These are phyloP conservation scores for Phallus indusiatus DNA, from an alignment of 768 basidiomycete species.

Conservation along the genomic window DNA sequence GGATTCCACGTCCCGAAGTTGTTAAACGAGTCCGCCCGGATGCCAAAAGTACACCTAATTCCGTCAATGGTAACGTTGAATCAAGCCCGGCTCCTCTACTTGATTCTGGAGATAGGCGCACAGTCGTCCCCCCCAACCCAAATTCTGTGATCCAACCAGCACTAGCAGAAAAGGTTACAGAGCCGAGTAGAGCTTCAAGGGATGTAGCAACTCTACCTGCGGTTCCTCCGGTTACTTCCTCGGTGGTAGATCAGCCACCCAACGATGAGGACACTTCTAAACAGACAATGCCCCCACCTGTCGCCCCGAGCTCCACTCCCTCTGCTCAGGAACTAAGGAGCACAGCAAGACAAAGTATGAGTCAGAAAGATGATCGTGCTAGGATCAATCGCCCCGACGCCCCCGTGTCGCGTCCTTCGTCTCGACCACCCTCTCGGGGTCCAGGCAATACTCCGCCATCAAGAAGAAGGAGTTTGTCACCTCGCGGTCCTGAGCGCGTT, in stretches of 20 bases:
- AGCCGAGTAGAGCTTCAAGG: constrained; percentile 24
- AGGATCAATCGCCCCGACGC: constrained; percentile 20
- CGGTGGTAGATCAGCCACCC: constrained; percentile 11
- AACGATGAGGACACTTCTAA: constrained; percentile 20
- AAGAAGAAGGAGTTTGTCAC: constrained; percentile 51
- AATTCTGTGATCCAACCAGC: not conserved
- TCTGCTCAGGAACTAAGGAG: constrained; percentile 75
- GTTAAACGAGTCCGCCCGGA: constrained; percentile 44
- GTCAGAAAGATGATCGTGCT: constrained; percentile 25
- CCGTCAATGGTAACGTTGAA: not conserved
- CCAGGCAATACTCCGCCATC: constrained; percentile 29
- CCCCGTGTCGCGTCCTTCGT: constrained; percentile 33
- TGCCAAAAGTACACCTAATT: constrained; percentile 1
- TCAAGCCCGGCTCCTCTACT: not conserved
- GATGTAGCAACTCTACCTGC: not conserved
- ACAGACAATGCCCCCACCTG: constrained; percentile 70
- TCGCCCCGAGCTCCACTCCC: constrained; percentile 64
- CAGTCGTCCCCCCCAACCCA: not conserved
- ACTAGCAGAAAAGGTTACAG: not conserved
- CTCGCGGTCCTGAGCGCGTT: constrained; percentile 25
- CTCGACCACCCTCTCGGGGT: constrained; percentile 32
- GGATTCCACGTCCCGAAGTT: constrained; percentile 72
- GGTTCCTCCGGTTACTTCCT: not conserved
- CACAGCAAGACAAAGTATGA: constrained; percentile 62
- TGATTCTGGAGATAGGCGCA: not conserved